Percentiles rank a stretch among this genome's conserved stretches.
These are phyloP conservation scores for Septoria linicola DNA, from an alignment of 2,329 filamentous ascomycete genomes.

Conservation along the genomic window DNA sequence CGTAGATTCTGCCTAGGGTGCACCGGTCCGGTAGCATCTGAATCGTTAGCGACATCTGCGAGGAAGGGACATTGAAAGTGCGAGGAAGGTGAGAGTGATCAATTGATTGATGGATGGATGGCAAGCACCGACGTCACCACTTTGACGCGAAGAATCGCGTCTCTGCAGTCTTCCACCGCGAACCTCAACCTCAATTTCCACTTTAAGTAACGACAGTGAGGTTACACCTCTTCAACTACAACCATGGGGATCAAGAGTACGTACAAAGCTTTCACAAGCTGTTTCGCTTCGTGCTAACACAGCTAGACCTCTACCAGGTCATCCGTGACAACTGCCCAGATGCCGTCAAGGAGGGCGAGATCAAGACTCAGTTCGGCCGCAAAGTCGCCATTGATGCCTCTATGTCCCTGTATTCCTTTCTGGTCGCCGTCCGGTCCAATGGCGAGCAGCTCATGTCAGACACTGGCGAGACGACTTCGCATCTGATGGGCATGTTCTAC, in stretches of 20 bases:
- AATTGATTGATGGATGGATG: too few relatives aligned
- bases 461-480: conserved; percentile 92
- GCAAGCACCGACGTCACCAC: conserved; percentile 13
- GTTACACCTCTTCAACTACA: conserved; percentile 9
- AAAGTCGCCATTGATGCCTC: conserved; percentile 69
- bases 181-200: conserved; percentile 8
- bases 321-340: conserved; percentile 74
- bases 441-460: conserved; percentile 96
- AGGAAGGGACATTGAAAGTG: neutral
- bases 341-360: conserved; percentile 92
- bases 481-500: conserved; percentile 99
- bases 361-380: conserved; percentile 97
- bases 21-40: neutral
- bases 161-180: neutral
- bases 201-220: conserved; percentile 4
- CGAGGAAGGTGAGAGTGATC: neutral
- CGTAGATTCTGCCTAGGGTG: too few relatives aligned
- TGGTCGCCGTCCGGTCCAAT: conserved; percentile 94
- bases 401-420: conserved; percentile 99
- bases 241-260: conserved; percentile 42
- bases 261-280: conserved; percentile 4
- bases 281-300: conserved; percentile 5
- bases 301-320: conserved; percentile 47
- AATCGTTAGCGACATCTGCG: neutral
- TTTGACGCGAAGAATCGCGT: conserved; percentile 10